Evolutionary conservation across 768 basidiomycete species (phyloP).

Genomic region (Lanmaoa rubissima): DNA sequence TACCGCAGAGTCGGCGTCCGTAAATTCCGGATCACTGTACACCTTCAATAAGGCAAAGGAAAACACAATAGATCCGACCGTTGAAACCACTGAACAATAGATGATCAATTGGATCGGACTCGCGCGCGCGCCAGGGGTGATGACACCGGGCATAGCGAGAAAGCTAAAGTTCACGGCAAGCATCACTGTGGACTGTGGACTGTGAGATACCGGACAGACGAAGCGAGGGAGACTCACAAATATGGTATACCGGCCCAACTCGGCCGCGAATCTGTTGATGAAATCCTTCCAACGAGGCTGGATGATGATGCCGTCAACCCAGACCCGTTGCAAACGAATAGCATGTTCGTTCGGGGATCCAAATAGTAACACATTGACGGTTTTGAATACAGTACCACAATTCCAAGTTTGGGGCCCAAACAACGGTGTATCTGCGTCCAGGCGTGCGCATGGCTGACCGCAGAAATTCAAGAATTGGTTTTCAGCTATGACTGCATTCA

Average conservation of each 20-base stretch:
- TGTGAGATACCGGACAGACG: not conserved
- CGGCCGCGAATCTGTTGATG: constrained; percentile 1
- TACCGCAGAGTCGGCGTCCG: constrained; percentile 7
- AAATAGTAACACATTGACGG: not conserved
- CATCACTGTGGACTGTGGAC: constrained; percentile 15
- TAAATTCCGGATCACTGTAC: constrained; percentile 7
- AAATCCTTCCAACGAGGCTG: constrained; percentile 14
- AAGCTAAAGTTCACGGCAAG: constrained; percentile 17
- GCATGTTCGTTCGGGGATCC: constrained; percentile 9
- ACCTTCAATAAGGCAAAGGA: constrained; percentile 9
- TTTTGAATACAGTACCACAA: not conserved
- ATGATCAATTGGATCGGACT: constrained; percentile 4
- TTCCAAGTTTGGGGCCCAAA: constrained; percentile 10
- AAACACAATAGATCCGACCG: constrained; percentile 13
- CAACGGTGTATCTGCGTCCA: constrained; percentile 9
- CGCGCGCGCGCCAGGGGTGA: not conserved
- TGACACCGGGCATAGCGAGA: constrained; percentile 12
- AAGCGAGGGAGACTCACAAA: constrained; percentile 2
- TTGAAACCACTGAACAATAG: constrained; percentile 13
- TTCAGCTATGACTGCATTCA: no score
- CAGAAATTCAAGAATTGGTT: no score
- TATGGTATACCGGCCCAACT: constrained; percentile 12
- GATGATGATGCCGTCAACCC: constrained; percentile 10
- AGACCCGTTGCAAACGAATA: constrained; percentile 10
- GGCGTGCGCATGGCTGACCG: constrained; percentile 8